These are phyloP conservation scores for Fusarium sp. DNA, from an alignment of 2,329 filamentous ascomycete genomes.

Conservation along the genomic window DNA sequence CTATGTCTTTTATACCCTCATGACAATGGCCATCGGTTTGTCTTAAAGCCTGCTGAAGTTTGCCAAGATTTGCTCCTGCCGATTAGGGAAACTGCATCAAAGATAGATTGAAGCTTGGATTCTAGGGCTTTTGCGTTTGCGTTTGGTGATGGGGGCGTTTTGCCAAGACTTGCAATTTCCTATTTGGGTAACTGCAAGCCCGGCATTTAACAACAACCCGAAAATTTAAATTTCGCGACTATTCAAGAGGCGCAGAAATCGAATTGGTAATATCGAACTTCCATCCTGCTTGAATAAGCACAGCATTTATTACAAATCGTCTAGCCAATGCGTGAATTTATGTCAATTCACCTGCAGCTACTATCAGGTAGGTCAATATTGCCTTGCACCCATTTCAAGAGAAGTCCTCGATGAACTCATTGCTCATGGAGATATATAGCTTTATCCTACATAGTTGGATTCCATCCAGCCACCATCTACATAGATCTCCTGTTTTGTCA, in stretches of 20 bases:
- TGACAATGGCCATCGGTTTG: neutral
- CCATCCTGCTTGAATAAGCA: neutral
- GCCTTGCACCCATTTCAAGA: too few species aligned
- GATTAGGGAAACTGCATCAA: neutral
- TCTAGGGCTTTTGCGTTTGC: neutral
- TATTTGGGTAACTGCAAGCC: neutral
- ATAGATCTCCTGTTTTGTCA: constrained; percentile 45
- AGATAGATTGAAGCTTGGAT: neutral
- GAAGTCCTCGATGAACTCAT: rapidly evolving
- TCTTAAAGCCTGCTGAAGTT: neutral
- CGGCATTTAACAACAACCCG: rapidly evolving
- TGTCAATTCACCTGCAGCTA: too few species aligned
- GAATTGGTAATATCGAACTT: neutral
- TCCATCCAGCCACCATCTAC: constrained; percentile 48
- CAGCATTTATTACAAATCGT: neutral
- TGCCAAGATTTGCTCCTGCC: constrained; percentile 14
- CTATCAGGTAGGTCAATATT: too few species aligned
- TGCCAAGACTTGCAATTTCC: constrained; percentile 14
- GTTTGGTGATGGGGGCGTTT: neutral
- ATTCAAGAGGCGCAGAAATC: neutral
- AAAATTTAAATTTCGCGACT: too few species aligned
- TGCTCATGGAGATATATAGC: neutral
- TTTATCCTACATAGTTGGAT: constrained; percentile 35
- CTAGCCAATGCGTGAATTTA: rapidly evolving
- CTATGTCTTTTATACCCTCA: neutral